These are phyloP conservation scores for Arthrinium phaeospermum DNA, from an alignment of 2,329 filamentous ascomycete genomes.

Conservation along the genomic window DNA sequence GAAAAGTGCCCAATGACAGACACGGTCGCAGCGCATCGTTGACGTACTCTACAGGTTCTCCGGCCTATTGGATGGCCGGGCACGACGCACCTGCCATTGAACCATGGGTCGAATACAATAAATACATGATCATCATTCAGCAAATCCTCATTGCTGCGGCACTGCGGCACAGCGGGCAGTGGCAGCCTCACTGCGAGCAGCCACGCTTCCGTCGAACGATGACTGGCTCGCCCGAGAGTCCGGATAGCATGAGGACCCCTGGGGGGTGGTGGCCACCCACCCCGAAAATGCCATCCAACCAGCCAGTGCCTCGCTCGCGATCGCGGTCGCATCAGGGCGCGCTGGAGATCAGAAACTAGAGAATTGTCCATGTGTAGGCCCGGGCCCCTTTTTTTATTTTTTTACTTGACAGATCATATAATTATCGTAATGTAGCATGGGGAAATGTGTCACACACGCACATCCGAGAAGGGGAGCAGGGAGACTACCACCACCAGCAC, in stretches of 20 bases:
- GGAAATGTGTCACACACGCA: not conserved
- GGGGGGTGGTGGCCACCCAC: not conserved
- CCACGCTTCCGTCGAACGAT: not conserved
- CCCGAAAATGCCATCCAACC: not conserved
- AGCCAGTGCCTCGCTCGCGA: constrained; percentile 5
- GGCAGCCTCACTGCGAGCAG: constrained; percentile 15
- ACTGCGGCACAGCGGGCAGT: constrained; percentile 4
- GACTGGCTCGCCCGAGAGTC: constrained; percentile 12
- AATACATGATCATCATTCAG: not conserved
- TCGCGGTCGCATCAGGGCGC: constrained; percentile 8
- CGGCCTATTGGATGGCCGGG: not conserved
- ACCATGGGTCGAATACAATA: not conserved
- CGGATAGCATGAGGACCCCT: not conserved
- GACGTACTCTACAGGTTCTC: not conserved
- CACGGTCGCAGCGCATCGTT: not conserved
- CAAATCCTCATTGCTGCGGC: not conserved
- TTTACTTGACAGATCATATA: constrained; percentile 3
- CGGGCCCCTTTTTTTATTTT: not conserved
- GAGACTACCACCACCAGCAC: not conserved
- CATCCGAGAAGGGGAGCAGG: not conserved
- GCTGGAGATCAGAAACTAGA: not conserved
- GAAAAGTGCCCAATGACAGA: not conserved
- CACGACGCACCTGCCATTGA: not conserved
- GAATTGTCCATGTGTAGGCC: not conserved
- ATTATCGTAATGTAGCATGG: constrained; percentile 18